phyloP scores from a whole-genome alignment of 257 asterid species.

The Mitragyna speciosa region DNA sequence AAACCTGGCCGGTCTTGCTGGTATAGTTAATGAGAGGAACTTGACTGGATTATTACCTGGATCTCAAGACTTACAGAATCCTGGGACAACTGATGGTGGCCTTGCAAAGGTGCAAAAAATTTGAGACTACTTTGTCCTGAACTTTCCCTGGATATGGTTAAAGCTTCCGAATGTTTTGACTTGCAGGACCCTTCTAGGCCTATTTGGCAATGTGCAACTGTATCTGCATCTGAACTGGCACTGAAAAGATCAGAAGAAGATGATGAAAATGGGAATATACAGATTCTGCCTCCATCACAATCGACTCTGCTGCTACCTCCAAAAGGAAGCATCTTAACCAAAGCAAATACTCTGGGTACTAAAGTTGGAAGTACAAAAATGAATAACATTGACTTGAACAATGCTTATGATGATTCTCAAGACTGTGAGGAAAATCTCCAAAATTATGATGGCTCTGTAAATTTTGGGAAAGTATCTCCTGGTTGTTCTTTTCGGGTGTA shows the following conservation, averaged over 20 bases:
- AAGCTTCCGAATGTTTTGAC: conserved; percentile 23
- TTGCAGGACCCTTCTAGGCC: conserved; percentile 34
- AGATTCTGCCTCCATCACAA: conserved; percentile 35
- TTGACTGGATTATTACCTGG: conserved; percentile 24
- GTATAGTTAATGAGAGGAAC: conserved; percentile 30
- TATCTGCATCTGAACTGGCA: conserved; percentile 25
- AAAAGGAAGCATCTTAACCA: conserved; percentile 35
- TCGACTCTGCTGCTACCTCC: conserved; percentile 34
- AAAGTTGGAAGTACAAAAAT: conserved; percentile 40
- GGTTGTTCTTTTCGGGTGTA: conserved; percentile 47
- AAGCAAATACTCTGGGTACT: conserved; percentile 37
- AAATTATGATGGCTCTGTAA: conserved; percentile 35
- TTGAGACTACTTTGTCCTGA: conserved; percentile 6
- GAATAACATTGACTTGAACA: conserved; percentile 70
- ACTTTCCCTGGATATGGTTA: conserved; percentile 3
- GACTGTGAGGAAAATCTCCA: conserved; percentile 52
- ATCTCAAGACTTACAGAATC: conserved; percentile 32
- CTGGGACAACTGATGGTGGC: conserved; percentile 29
- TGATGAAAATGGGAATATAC: conserved; percentile 37
- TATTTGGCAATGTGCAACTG: conserved; percentile 21
- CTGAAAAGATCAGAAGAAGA: conserved; percentile 29
- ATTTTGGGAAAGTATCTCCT: conserved; percentile 38
- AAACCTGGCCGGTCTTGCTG: conserved; percentile 43
- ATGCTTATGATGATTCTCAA: conserved; percentile 77
- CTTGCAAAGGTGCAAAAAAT: conserved; percentile 37